Evolutionary conservation across 257 asterid genomes (phyloP).

Genomic region (Ajuga chamaepitys): DNA sequence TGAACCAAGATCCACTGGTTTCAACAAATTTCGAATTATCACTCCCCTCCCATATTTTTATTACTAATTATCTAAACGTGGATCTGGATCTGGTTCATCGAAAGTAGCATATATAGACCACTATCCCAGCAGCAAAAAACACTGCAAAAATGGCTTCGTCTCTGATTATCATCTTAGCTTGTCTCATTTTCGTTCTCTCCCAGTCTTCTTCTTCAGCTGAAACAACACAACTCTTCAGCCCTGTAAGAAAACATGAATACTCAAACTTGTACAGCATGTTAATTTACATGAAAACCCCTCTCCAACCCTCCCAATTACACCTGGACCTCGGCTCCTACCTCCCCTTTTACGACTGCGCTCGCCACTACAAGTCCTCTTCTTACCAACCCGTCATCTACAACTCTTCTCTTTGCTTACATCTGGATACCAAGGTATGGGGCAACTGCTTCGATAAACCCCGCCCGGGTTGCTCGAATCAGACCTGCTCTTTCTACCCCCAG

Average conservation of each 20-base stretch:
- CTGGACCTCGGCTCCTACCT: slow-evolving; percentile 28
- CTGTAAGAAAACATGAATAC: slow-evolving; percentile 22
- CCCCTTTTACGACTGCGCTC: slow-evolving; percentile 22
- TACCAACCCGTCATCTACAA: slow-evolving; percentile 21
- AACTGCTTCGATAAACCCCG: slow-evolving; percentile 19
- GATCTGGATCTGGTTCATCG: no score
- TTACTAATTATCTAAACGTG: no score
- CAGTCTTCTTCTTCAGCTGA: background rate
- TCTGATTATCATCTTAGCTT: background rate
- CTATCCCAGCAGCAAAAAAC: no score
- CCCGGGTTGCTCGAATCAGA: slow-evolving; percentile 24
- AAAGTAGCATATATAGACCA: no score
- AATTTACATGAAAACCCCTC: slow-evolving; percentile 26
- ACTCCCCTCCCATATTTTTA: no score
- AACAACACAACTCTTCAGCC: slow-evolving; percentile 9
- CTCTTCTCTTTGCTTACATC: slow-evolving; percentile 10
- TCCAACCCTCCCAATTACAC: slow-evolving; percentile 20
- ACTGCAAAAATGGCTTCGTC: background rate
- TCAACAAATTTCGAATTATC: no score
- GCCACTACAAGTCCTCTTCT: slow-evolving; percentile 28
- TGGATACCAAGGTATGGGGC: background rate
- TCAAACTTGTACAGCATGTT: slow-evolving; percentile 19
- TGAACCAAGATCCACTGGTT: no score
- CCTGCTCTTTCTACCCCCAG: slow-evolving; percentile 14
- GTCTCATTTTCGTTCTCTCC: background rate